Percentiles rank a stretch among this genome's conserved stretches.
These are phyloP conservation scores for Pythium biforme DNA, from an alignment of 352 stramenopile genomes.

Conservation along the genomic window DNA sequence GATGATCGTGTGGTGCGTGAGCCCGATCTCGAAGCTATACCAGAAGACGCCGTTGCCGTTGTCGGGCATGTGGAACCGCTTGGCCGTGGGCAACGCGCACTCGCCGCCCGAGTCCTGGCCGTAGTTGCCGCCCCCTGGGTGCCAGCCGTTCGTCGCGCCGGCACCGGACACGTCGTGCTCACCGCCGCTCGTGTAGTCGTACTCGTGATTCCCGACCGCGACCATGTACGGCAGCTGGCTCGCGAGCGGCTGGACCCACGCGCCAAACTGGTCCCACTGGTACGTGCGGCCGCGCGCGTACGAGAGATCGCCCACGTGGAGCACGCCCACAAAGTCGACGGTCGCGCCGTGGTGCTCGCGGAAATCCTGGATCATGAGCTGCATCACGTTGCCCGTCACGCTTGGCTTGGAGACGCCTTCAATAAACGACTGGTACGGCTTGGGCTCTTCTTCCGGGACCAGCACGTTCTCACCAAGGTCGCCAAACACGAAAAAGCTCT, in stretches of 20 bases:
- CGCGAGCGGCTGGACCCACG: conserved; percentile 63
- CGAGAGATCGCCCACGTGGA: conserved; percentile 73
- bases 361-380: conserved; percentile 33
- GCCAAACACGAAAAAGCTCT: conserved; percentile 65
- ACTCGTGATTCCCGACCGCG: conserved; percentile 32
- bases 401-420: conserved; percentile 10
- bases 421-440: conserved; percentile 11
- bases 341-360: conserved; percentile 8
- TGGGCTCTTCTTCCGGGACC: conserved; percentile 4
- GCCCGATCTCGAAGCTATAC: conserved; percentile 28
- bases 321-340: conserved; percentile 41
- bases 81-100: conserved; percentile 57
- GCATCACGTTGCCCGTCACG: conserved; percentile 32
- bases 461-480: conserved; percentile 54
- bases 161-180: conserved; percentile 20
- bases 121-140: conserved; percentile 23
- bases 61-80: conserved; percentile 55
- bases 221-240: conserved; percentile 69
- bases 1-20: conserved; percentile 25
- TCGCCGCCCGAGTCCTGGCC: conserved; percentile 41
- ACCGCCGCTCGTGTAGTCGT: conserved; percentile 20
- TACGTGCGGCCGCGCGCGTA: conserved; percentile 58
- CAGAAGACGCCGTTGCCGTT: conserved; percentile 34
- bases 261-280: conserved; percentile 72
- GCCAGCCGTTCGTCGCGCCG: conserved; percentile 12